Evolutionary conservation across 2,329 filamentous ascomycete species (phyloP).

Genomic region (Tympanopsis confertula): DNA sequence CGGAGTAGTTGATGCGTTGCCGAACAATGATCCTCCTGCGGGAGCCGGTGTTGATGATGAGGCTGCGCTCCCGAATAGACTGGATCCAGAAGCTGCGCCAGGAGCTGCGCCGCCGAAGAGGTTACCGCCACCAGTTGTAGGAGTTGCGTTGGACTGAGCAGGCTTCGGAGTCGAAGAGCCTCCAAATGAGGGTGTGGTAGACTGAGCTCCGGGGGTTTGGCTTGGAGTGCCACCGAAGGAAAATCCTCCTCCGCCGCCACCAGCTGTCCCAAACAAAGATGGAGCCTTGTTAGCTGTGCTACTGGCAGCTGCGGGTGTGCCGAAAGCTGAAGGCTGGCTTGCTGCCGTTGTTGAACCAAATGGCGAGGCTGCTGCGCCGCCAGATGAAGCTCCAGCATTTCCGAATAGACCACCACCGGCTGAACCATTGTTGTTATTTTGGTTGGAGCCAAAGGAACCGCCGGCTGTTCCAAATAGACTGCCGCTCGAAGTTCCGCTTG

Average conservation of each 20-base stretch:
- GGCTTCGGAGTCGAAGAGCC: not conserved
- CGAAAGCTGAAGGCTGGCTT: not conserved
- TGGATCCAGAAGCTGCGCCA: constrained; percentile 2
- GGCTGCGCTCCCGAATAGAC: constrained; percentile 15
- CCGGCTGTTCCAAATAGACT: constrained; percentile 19
- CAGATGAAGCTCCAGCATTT: constrained; percentile 20
- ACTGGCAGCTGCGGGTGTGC: not conserved
- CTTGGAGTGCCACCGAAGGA: not conserved
- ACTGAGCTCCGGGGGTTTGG: not conserved
- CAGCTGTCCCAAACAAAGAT: not conserved
- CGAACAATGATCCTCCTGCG: constrained; percentile 16
- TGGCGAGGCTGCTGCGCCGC: constrained; percentile 7
- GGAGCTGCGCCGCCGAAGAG: not conserved
- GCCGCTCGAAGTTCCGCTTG: constrained; percentile 18
- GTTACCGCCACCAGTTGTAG: not conserved
- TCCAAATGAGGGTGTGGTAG: not conserved
- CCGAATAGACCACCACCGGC: constrained; percentile 24
- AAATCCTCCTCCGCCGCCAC: no score
- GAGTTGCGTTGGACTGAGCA: not conserved
- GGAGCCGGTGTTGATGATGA: constrained; percentile 5
- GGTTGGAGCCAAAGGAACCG: constrained; percentile 16
- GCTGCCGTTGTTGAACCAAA: constrained; percentile 15
- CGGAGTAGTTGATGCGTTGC: constrained; percentile 32
- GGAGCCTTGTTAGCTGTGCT: not conserved
- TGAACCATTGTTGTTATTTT: constrained; percentile 12